Conservation (phyloP, 495 filamentous ascomycete genomes). For the Podospora appendiculata region DNA sequence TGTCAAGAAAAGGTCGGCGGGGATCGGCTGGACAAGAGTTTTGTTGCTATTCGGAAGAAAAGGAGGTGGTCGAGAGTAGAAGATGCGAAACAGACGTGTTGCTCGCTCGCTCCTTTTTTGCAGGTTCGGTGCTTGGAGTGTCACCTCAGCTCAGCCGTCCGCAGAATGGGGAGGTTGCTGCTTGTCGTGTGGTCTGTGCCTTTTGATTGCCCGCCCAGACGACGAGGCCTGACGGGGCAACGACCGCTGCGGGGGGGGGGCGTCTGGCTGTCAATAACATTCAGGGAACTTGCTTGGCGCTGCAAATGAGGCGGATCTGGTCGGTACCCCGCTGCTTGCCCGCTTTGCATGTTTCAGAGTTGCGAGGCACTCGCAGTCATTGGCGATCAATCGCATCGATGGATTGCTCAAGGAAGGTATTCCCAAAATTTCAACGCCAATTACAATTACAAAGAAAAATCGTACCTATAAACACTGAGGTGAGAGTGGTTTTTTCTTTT, state of each 20-base stretch:
- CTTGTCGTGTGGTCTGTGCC: conserved; percentile 17
- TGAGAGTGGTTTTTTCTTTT: too few relatives aligned
- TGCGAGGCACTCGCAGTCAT: too few relatives aligned
- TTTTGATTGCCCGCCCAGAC: conserved; percentile 1
- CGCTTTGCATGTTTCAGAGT: too few relatives aligned
- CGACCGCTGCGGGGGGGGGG: conserved; percentile 11
- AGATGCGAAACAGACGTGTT: conserved; percentile 13
- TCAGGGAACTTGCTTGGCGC: not conserved
- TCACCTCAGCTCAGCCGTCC: conserved; percentile 2
- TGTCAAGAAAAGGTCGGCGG: not conserved
- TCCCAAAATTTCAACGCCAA: too few relatives aligned
- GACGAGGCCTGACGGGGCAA: conserved; percentile 24
- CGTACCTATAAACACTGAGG: too few relatives aligned
- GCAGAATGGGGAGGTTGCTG: conserved; percentile 1
- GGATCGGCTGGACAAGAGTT: not conserved
- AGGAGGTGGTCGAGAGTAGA: conserved; percentile 1
- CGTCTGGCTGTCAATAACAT: not conserved
- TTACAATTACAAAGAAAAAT: too few relatives aligned
- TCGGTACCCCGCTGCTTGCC: too few relatives aligned
- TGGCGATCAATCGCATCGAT: too few relatives aligned
- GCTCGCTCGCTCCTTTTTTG: conserved; percentile 6
- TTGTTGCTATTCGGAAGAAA: conserved; percentile 13
- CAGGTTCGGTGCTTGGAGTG: conserved; percentile 8
- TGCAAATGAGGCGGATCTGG: too few relatives aligned
- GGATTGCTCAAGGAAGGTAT: too few relatives aligned